Percentiles rank a stretch among this genome's conserved stretches.
These are phyloP conservation scores for Quercus ilex DNA, from an alignment of 306 rosid species.

Conservation along the genomic window DNA sequence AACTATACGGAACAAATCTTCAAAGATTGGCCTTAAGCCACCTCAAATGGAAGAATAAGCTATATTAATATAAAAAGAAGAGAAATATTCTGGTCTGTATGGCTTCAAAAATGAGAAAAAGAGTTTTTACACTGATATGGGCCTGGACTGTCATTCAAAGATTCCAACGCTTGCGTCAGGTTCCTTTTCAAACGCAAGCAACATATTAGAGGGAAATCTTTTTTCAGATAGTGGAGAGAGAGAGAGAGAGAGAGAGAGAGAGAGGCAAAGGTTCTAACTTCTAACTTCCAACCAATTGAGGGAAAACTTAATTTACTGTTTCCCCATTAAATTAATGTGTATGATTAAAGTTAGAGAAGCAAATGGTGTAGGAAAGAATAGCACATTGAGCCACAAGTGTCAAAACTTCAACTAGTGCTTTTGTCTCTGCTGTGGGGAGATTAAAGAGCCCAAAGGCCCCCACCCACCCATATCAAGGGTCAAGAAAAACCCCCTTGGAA, in stretches of 20 bases:
- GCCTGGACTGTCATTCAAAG: constrained; percentile 9
- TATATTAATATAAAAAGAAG: not conserved
- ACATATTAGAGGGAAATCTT: not conserved
- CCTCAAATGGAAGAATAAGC: not conserved
- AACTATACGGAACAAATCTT: not conserved
- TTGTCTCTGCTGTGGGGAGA: constrained; percentile 11
- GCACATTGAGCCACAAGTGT: not conserved
- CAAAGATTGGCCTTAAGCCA: not conserved
- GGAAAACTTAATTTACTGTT: not conserved
- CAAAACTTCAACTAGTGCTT: not conserved
- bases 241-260: no score
- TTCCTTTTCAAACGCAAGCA: constrained; percentile 5
- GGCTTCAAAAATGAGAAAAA: not conserved
- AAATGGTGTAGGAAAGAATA: not conserved
- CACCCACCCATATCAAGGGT: not conserved
- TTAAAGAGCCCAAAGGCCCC: not conserved
- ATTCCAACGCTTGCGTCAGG: not conserved
- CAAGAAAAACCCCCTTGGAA: not conserved
- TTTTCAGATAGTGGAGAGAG: no score
- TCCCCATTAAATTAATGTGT: not conserved
- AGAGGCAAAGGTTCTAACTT: no score
- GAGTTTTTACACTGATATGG: constrained; percentile 1
- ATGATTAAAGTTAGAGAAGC: not conserved
- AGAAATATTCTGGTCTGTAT: not conserved
- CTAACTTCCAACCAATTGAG: not conserved